A percentile compares a stretch with the other conserved stretches of the same genome.
phyloP scores from a whole-genome alignment of 2,329 filamentous ascomycete species.

The Fusarium avenaceum region DNA sequence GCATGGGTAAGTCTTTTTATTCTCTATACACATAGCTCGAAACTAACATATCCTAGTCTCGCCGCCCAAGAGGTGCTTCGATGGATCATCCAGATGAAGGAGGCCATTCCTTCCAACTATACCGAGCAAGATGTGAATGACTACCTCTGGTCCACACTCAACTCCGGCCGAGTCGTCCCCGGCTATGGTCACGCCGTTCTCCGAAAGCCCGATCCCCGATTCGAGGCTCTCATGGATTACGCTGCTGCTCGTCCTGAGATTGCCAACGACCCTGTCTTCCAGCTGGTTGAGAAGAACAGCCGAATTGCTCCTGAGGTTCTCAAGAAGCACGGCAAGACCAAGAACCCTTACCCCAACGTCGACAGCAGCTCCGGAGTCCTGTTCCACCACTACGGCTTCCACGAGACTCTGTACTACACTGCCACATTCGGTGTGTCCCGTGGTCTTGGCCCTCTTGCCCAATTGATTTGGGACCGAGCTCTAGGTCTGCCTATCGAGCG shows the following conservation, averaged over 20 bases:
- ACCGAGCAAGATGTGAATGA: constrained; percentile 84
- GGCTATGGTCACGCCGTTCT: constrained; percentile 99
- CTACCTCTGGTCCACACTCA: constrained; percentile 97
- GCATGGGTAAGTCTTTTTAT: constrained; percentile 62
- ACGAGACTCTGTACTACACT: constrained; percentile 95
- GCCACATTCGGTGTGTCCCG: constrained; percentile 78
- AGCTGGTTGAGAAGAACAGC: constrained; percentile 93
- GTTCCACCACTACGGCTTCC: constrained; percentile 98
- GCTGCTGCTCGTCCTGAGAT: constrained; percentile 88
- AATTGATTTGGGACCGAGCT: constrained; percentile 96
- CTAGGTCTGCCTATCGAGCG: constrained; percentile 95
- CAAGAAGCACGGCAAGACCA: constrained; percentile 96
- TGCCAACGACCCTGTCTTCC: constrained; percentile 88
- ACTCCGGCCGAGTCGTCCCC: constrained; percentile 94
- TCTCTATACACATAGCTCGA: too few relatives aligned
- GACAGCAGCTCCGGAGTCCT: constrained; percentile 93
- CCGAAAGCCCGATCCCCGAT: constrained; percentile 95
- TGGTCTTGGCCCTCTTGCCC: constrained; percentile 87
- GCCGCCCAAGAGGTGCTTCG: constrained; percentile 97
- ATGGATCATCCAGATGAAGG: constrained; percentile 97
- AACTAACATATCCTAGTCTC: constrained; percentile 64
- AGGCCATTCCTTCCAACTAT: constrained; percentile 82
- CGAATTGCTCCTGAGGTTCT: constrained; percentile 91
- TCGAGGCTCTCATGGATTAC: constrained; percentile 97
- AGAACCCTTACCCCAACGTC: constrained; percentile 98